Percentiles rank a stretch among this genome's conserved stretches.
These are phyloP conservation scores for Penicillium sumatraense DNA, from an alignment of 2,329 filamentous ascomycete species.

Conservation along the genomic window DNA sequence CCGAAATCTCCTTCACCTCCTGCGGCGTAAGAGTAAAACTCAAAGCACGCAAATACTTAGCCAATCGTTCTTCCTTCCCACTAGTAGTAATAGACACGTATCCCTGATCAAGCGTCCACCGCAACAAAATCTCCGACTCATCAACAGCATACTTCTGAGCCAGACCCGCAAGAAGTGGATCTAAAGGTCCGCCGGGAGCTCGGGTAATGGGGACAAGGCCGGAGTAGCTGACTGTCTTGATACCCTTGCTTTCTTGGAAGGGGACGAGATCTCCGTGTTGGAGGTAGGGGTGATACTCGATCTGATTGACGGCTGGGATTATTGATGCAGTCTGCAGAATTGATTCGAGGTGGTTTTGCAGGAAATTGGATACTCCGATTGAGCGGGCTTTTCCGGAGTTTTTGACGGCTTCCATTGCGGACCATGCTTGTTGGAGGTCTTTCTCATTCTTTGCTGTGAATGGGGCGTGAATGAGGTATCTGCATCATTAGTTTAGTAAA, in stretches of 20 bases:
- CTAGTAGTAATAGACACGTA: constrained; percentile 64
- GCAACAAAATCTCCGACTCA: constrained; percentile 60
- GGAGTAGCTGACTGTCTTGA: constrained; percentile 47
- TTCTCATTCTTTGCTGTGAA: constrained; percentile 60
- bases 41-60: constrained; percentile 59
- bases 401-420: constrained; percentile 63
- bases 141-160: constrained; percentile 66
- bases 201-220: constrained; percentile 57
- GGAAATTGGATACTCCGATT: constrained; percentile 68
- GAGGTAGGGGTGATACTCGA: constrained; percentile 51
- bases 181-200: constrained; percentile 60
- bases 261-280: constrained; percentile 48
- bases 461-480: constrained; percentile 66
- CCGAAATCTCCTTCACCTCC: constrained; percentile 60
- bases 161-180: constrained; percentile 55
- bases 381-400: constrained; percentile 61
- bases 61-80: constrained; percentile 63
- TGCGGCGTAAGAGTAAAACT: constrained; percentile 63
- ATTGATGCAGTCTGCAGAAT: constrained; percentile 51
- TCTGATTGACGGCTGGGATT: constrained; percentile 44
- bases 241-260: constrained; percentile 47
- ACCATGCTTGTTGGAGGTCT: constrained; percentile 63
- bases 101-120: constrained; percentile 67
- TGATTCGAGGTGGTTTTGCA: constrained; percentile 58
- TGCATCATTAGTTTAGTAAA: constrained; percentile 31